Evolutionary conservation across 176 grass and related monocot genomes (phyloP), one percentile per base, ranked within the genome.

Genomic region (Oryza meridionalis): DNA sequence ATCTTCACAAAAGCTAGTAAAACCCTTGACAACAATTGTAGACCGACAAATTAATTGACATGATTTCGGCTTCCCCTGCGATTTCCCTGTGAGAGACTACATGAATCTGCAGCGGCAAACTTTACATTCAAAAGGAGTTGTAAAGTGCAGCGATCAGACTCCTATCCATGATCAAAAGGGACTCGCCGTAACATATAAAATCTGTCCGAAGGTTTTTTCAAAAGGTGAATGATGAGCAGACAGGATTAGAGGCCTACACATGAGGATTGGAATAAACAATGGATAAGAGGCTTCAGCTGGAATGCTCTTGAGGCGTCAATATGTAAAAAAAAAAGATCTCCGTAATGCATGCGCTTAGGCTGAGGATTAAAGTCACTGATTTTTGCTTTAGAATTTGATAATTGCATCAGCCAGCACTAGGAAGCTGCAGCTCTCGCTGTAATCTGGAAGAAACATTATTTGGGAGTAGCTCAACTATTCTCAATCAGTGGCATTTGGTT

Each of bases 221-320:
- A 86, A 90, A 83, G 88, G 68, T 79, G 62, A 86, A 90, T 90
- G 79, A 90, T 90, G 42, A 69, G 67, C 67, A 86, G 88, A 83
- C 88, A 90, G 68, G 80, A 83, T 86, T 83, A 79, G 61, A 83
- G 59, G 74, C 74, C 74, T 90, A 74, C 84, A 83, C 74, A 79
- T 90, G 84, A 67, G 11, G 53, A 47, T 37, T 73, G 63, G 15
- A 67, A 63, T 90, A 90, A 86, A 90, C 49, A 83, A 90, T 65
- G 62, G 67, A 4, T 62, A 74, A 31, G 79, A 79, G 62, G 38
- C 79, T 86, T 90, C 79, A 79, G 47, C 24, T 69, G 61, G 79
- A 90, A 86, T 86, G 59, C 69, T 83, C 84, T 86, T 90, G 73
- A 61, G 45, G 38, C 79, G 38, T 38, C 79, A 27, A 70, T 82